These are phyloP conservation scores for Solanum pennellii DNA, from an alignment of 257 asterid species.

Conservation along the genomic window DNA sequence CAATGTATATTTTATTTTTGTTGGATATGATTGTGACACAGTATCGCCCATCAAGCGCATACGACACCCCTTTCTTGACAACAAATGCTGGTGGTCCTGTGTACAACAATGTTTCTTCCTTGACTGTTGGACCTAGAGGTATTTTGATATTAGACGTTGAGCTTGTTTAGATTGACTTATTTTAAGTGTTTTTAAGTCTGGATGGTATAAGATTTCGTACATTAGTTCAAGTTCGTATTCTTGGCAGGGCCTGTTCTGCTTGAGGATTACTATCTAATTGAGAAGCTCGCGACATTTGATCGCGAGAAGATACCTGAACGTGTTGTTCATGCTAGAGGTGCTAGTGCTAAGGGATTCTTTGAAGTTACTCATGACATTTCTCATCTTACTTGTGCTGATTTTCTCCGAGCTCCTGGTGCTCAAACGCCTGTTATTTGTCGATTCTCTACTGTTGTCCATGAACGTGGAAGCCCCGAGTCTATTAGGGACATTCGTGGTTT, in stretches of 20 bases:
- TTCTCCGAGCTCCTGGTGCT: constrained; percentile 12
- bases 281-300: constrained; percentile 11
- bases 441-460: constrained; percentile 14
- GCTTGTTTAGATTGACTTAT: neutral
- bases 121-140: constrained; percentile 8
- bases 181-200: neutral
- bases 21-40: neutral
- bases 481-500: constrained; percentile 15
- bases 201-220: neutral
- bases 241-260: constrained; percentile 15
- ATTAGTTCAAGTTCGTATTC: neutral
- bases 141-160: neutral
- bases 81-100: constrained; percentile 8
- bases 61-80: neutral
- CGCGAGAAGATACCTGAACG: constrained; percentile 18
- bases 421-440: constrained; percentile 13
- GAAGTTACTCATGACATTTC: constrained; percentile 11
- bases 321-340: constrained; percentile 22
- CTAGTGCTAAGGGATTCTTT: constrained; percentile 18
- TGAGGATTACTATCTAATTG: constrained; percentile 13
- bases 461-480: constrained; percentile 18
- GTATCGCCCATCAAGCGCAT: constrained; percentile 2
- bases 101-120: neutral
- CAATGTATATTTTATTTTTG: neutral
- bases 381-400: constrained; percentile 11